phyloP scores from a whole-genome alignment of 306 rosid genomes.

The Canavalia ensiformis region DNA sequence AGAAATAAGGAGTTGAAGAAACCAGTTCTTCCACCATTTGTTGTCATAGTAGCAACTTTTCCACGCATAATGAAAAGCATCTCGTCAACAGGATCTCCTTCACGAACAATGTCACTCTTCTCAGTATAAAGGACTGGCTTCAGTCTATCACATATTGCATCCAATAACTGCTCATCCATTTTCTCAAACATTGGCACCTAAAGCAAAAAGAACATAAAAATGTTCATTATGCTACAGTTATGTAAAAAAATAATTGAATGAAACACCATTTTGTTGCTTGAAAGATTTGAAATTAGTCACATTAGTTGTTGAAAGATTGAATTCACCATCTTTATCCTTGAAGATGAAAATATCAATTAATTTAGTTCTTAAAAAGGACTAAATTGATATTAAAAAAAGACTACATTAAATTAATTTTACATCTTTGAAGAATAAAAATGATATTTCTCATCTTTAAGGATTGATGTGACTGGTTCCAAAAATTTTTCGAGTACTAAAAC shows the following conservation, averaged over 20 bases:
- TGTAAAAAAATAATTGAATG: too few species aligned
- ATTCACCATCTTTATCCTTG: too few species aligned
- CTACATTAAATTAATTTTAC: too few species aligned
- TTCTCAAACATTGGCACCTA: conserved; percentile 78
- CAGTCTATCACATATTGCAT: conserved; percentile 76
- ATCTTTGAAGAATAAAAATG: too few species aligned
- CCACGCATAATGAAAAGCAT: conserved; percentile 90
- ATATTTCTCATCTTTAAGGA: too few species aligned
- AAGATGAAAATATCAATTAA: too few species aligned
- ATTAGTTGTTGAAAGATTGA: too few species aligned
- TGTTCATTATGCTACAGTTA: conserved; percentile 6
- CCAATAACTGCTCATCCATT: conserved; percentile 79
- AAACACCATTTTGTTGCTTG: too few species aligned
- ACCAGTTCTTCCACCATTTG: conserved; percentile 79
- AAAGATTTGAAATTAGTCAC: too few species aligned
- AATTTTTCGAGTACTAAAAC: neutral
- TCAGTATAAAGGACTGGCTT: conserved; percentile 81
- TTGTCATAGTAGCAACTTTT: conserved; percentile 62
- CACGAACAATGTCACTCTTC: conserved; percentile 67
- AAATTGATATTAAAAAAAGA: neutral
- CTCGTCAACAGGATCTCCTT: conserved; percentile 87
- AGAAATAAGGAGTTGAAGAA: conserved; percentile 62
- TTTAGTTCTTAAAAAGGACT: too few species aligned
- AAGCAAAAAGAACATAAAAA: conserved; percentile 33
- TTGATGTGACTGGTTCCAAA: too few species aligned